These are phyloP conservation scores for Mucor irregularis DNA, from an alignment of 371 early-diverging fungal species.

Conservation along the genomic window DNA sequence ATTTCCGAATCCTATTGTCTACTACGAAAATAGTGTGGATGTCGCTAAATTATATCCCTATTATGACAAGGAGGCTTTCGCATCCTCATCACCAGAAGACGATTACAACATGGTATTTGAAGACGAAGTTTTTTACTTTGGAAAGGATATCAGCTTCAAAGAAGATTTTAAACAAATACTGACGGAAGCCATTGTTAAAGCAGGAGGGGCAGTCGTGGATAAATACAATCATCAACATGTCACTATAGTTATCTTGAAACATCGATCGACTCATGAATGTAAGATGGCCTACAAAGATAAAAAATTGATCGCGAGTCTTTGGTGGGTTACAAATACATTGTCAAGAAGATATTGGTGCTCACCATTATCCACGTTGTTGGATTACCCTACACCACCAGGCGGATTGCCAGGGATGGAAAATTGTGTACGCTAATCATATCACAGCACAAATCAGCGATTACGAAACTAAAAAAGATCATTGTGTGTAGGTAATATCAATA, in stretches of 20 bases:
- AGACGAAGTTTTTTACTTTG: slow-evolving; percentile 32
- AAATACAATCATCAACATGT: slow-evolving; percentile 34
- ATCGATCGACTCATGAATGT: slow-evolving; percentile 55
- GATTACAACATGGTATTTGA: background rate
- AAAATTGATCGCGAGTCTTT: slow-evolving; percentile 65
- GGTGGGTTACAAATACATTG: slow-evolving; percentile 59
- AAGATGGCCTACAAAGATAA: slow-evolving; percentile 58
- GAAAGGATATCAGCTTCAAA: slow-evolving; percentile 16
- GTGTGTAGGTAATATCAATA: slow-evolving; percentile 48
- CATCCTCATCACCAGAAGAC: background rate
- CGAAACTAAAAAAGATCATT: slow-evolving; percentile 13
- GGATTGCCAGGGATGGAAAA: slow-evolving; percentile 54
- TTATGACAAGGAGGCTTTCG: background rate
- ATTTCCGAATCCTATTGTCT: slow-evolving; percentile 12
- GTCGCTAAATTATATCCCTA: slow-evolving; percentile 13
- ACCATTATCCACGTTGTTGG: slow-evolving; percentile 49
- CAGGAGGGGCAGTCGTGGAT: slow-evolving; percentile 53
- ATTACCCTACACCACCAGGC: slow-evolving; percentile 59
- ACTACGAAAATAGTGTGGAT: background rate
- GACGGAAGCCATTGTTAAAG: slow-evolving; percentile 20
- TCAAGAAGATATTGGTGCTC: slow-evolving; percentile 29
- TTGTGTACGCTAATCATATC: too few relatives aligned
- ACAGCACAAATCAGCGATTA: too few relatives aligned
- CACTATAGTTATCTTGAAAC: slow-evolving; percentile 60
- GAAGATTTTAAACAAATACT: slow-evolving; percentile 28